These are phyloP conservation scores for Mycosphaerelloides madeirae DNA, from an alignment of 2,329 filamentous ascomycete genomes.

Conservation along the genomic window DNA sequence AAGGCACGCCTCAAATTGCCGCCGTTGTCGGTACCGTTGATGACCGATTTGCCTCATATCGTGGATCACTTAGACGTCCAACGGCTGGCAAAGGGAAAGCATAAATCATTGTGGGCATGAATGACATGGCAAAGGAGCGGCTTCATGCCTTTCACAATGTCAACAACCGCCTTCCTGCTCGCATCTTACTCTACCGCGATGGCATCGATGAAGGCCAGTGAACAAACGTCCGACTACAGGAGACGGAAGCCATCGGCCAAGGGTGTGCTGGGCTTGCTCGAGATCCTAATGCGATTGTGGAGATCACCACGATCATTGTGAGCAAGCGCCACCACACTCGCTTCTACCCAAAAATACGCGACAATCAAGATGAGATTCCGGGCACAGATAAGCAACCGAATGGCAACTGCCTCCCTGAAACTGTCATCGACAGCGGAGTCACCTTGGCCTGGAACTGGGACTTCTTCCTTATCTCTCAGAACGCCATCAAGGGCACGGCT, in stretches of 20 bases:
- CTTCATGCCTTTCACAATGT: slow-evolving; percentile 18
- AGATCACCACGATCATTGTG: slow-evolving; percentile 33
- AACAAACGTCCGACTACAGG: slow-evolving; percentile 1
- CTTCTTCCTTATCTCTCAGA: slow-evolving; percentile 36
- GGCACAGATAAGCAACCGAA: slow-evolving; percentile 38
- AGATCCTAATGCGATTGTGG: slow-evolving; percentile 15
- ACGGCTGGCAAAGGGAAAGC: slow-evolving; percentile 27
- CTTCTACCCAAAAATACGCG: slow-evolving; percentile 54
- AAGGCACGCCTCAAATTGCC: slow-evolving; percentile 37
- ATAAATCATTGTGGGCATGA: slow-evolving; percentile 28
- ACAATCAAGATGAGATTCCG: slow-evolving; percentile 43
- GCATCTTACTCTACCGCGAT: slow-evolving; percentile 34
- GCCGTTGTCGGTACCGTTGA: slow-evolving; percentile 40
- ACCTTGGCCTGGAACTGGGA: slow-evolving; percentile 28
- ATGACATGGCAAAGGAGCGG: slow-evolving; percentile 28
- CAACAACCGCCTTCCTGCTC: slow-evolving; percentile 31
- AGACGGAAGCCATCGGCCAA: slow-evolving; percentile 3
- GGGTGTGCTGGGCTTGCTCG: background rate
- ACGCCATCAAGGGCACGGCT: slow-evolving; percentile 30
- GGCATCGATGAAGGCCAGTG: slow-evolving; percentile 35
- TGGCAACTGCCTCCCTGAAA: slow-evolving; percentile 37
- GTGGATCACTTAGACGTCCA: slow-evolving; percentile 33
- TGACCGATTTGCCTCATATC: slow-evolving; percentile 27
- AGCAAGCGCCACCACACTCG: slow-evolving; percentile 40
- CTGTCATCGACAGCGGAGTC: slow-evolving; percentile 29